phyloP scores from a whole-genome alignment of 1,284 basidiomycete genomes.

The Kwoniella shivajii region DNA sequence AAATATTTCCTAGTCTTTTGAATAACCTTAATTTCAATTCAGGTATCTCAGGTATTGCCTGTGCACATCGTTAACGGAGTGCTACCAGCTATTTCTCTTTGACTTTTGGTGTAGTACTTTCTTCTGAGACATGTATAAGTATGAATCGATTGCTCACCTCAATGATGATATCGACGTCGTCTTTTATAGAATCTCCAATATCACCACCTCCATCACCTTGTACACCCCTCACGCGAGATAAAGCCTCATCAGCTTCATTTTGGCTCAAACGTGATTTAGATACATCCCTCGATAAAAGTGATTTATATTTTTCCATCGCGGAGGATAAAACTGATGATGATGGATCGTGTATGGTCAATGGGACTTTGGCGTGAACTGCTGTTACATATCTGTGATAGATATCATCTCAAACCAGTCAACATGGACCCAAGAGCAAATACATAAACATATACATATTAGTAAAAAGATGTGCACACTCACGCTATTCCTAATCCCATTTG shows the following conservation, averaged over 20 bases:
- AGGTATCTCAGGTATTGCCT: slow-evolving; percentile 89
- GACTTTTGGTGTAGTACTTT: neutral
- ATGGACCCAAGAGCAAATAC: neutral
- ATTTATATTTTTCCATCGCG: slow-evolving; percentile 57
- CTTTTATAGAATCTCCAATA: slow-evolving; percentile 56
- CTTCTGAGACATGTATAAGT: neutral
- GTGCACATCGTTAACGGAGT: slow-evolving; percentile 5
- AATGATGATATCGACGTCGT: slow-evolving; percentile 83
- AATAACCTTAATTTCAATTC: slow-evolving; percentile 81
- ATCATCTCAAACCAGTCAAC: neutral
- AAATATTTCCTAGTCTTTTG: slow-evolving; percentile 65
- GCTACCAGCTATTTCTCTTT: neutral
- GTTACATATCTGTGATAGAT: slow-evolving; percentile 43
- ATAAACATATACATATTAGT: too few relatives aligned
- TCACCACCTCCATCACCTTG: slow-evolving; percentile 40
- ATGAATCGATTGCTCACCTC: slow-evolving; percentile 62
- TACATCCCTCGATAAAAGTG: slow-evolving; percentile 84
- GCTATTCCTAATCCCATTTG: slow-evolving; percentile 54
- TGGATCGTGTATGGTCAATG: slow-evolving; percentile 46
- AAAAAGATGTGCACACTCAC: slow-evolving; percentile 23
- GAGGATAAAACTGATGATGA: slow-evolving; percentile 38
- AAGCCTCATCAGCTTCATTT: slow-evolving; percentile 71
- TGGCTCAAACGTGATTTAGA: slow-evolving; percentile 74
- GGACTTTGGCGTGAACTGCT: slow-evolving; percentile 44
- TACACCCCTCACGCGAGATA: slow-evolving; percentile 65